A percentile compares a stretch with the other conserved stretches of the same genome.
Evolutionary conservation across 257 asterid species (phyloP).

Genomic region (Solanum stenotomum): DNA sequence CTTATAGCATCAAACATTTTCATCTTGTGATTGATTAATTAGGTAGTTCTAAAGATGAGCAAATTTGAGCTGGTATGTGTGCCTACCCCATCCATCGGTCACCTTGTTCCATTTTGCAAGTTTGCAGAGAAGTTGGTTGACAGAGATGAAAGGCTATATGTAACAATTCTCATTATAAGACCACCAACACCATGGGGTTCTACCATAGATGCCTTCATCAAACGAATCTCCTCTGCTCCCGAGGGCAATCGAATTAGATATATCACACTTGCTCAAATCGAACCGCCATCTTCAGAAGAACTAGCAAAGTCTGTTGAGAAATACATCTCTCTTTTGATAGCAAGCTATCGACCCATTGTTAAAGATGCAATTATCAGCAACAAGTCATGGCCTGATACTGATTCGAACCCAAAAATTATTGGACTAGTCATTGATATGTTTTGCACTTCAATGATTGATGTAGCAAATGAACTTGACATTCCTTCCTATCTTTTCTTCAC

Average conservation of each 20-base stretch:
- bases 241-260: background rate
- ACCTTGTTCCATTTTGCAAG: background rate
- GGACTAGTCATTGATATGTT: slow-evolving; percentile 6
- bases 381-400: background rate
- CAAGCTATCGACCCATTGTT: background rate
- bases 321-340: background rate
- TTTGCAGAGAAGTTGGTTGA: slow-evolving; percentile 3
- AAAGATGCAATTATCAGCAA: background rate
- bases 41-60: background rate
- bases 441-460: slow-evolving; percentile 11
- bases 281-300: background rate
- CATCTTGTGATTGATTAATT: background rate
- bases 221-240: background rate
- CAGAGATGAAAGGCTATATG: slow-evolving; percentile 1
- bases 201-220: background rate
- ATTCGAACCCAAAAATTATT: background rate
- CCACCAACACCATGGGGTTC: background rate
- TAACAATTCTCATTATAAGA: slow-evolving; percentile 5
- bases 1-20: background rate
- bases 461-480: slow-evolving; percentile 5
- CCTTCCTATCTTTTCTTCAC: slow-evolving; percentile 6
- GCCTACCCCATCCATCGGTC: slow-evolving; percentile 5
- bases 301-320: background rate
- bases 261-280: background rate
- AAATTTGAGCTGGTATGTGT: slow-evolving; percentile 4